Conservation (phyloP, 805 yeast genomes). For the Zygosaccharomyces bisporus region DNA sequence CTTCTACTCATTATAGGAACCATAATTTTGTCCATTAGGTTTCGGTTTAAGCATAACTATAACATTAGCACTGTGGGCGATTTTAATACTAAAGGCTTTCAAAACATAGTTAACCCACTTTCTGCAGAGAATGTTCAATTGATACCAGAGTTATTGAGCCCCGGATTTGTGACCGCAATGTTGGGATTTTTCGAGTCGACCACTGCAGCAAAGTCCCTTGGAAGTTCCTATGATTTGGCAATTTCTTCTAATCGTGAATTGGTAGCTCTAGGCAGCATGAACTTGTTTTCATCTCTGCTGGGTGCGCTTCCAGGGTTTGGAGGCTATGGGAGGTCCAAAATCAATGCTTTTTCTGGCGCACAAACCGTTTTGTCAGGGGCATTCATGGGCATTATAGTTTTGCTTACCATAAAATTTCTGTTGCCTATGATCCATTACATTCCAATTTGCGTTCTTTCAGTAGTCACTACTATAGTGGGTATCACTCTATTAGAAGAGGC, state of each 20-base stretch:
- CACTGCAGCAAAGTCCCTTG: slow-evolving; percentile 84
- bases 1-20: slow-evolving; percentile 64
- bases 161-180: slow-evolving; percentile 74
- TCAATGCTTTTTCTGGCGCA: slow-evolving; percentile 85
- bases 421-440: slow-evolving; percentile 63
- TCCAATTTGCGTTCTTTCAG: slow-evolving; percentile 77
- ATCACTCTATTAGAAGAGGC: slow-evolving; percentile 75
- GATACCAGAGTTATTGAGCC: slow-evolving; percentile 54
- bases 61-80: slow-evolving; percentile 72
- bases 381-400: slow-evolving; percentile 71
- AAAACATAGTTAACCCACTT: slow-evolving; percentile 55
- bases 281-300: slow-evolving; percentile 52
- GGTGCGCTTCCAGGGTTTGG: slow-evolving; percentile 90
- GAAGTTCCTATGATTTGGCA: slow-evolving; percentile 64
- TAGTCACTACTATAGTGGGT: slow-evolving; percentile 77
- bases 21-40: slow-evolving; percentile 47
- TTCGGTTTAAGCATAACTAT: slow-evolving; percentile 44
- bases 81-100: slow-evolving; percentile 49
- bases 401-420: slow-evolving; percentile 58
- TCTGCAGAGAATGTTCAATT: slow-evolving; percentile 42
- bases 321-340: slow-evolving; percentile 90
- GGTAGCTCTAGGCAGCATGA: slow-evolving; percentile 81
- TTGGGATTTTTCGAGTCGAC: slow-evolving; percentile 91
- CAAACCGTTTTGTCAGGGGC: slow-evolving; percentile 80
- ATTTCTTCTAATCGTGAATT: slow-evolving; percentile 80